A percentile compares a stretch with the other conserved stretches of the same genome.
phyloP scores from a whole-genome alignment of 208 protist species.

The Trypanosoma scelopori region DNA sequence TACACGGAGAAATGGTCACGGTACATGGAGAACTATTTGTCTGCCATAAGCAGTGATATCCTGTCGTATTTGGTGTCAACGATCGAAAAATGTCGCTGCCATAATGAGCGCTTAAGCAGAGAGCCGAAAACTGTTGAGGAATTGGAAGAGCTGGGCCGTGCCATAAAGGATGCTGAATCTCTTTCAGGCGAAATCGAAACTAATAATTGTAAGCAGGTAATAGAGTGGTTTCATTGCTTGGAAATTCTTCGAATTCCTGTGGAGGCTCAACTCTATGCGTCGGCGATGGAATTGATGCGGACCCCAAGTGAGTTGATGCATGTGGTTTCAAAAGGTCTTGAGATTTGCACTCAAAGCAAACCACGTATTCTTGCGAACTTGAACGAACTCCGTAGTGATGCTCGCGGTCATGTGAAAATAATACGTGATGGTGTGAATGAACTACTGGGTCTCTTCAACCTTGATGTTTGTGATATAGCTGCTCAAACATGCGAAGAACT shows the following conservation, averaged over 20 bases:
- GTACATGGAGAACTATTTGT: slow-evolving; percentile 54
- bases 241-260: slow-evolving; percentile 63
- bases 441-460: slow-evolving; percentile 80
- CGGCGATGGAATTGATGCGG: slow-evolving; percentile 64
- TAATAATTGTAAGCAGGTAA: slow-evolving; percentile 45
- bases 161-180: slow-evolving; percentile 38
- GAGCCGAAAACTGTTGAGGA: slow-evolving; percentile 67
- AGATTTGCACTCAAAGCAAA: slow-evolving; percentile 38
- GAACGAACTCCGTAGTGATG: slow-evolving; percentile 41
- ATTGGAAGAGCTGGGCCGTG: slow-evolving; percentile 54
- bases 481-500: slow-evolving; percentile 83
- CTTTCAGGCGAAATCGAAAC: slow-evolving; percentile 44
- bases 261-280: slow-evolving; percentile 47
- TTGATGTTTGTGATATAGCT: slow-evolving; percentile 86
- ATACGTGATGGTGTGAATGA: slow-evolving; percentile 76
- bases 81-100: slow-evolving; percentile 36
- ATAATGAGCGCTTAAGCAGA: slow-evolving; percentile 39
- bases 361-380: slow-evolving; percentile 59
- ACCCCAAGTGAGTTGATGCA: slow-evolving; percentile 42
- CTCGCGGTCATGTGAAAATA: slow-evolving; percentile 51
- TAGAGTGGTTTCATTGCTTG: slow-evolving; percentile 64
- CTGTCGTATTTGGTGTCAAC: slow-evolving; percentile 31
- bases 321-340: slow-evolving; percentile 34
- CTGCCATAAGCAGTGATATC: slow-evolving; percentile 40
- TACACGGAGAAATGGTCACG: slow-evolving; percentile 55